phyloP scores from a whole-genome alignment of 163 green algal species.

The Scenedesmus sp. region DNA sequence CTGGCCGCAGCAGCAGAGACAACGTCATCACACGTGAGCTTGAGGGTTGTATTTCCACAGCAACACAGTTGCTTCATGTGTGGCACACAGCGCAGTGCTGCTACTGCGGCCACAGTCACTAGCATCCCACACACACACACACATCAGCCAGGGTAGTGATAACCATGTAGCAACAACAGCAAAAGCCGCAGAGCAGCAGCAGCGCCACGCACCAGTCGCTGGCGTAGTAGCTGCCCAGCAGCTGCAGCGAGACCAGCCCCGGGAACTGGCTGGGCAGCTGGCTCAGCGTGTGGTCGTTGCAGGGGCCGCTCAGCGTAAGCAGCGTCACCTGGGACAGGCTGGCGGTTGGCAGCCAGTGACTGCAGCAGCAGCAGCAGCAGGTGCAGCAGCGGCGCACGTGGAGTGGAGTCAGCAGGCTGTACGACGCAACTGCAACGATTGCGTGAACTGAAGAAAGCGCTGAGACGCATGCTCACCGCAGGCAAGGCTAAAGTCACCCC shows the following conservation, averaged over 20 bases:
- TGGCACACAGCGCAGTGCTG: not conserved
- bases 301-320: slow-evolving; percentile 18
- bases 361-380: slow-evolving; percentile 26
- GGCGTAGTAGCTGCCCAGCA: slow-evolving; percentile 26
- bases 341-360: slow-evolving; percentile 30
- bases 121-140: not conserved
- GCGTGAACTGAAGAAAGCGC: too few species aligned
- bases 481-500: not conserved
- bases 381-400: not conserved
- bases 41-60: not conserved
- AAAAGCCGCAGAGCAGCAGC: not conserved
- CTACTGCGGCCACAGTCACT: not conserved
- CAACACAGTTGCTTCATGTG: not conserved
- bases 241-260: slow-evolving; percentile 7
- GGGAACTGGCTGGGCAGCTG: slow-evolving; percentile 29
- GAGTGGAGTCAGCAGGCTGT: too few species aligned
- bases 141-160: not conserved
- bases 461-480: not conserved
- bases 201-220: slow-evolving; percentile 19
- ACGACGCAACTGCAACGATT: too few species aligned
- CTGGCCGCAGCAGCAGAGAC: not conserved
- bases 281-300: slow-evolving; percentile 14
- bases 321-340: slow-evolving; percentile 25
- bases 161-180: too few species aligned
- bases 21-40: not conserved